Conservation (phyloP, 805 yeast genomes). For the Starmera dryadoides region DNA sequence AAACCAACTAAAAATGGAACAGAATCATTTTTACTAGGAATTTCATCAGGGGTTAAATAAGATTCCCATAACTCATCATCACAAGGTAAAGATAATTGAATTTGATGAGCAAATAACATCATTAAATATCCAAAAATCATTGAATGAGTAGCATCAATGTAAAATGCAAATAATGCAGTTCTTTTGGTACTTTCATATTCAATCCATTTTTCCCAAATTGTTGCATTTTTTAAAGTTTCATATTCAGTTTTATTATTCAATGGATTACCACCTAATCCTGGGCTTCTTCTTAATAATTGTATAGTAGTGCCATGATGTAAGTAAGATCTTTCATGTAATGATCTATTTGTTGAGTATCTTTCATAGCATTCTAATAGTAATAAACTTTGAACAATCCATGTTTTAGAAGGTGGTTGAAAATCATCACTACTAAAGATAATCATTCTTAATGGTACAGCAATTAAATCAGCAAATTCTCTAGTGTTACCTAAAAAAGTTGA, state of each 20-base stretch:
- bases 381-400: slow-evolving; percentile 73
- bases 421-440: slow-evolving; percentile 62
- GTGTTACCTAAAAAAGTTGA: slow-evolving; percentile 5
- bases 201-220: slow-evolving; percentile 62
- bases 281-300: slow-evolving; percentile 68
- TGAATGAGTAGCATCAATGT: slow-evolving; percentile 73
- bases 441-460: slow-evolving; percentile 52
- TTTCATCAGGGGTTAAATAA: slow-evolving; percentile 22
- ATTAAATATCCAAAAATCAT: slow-evolving; percentile 70
- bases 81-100: slow-evolving; percentile 56
- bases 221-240: slow-evolving; percentile 21
- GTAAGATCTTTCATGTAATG: slow-evolving; percentile 74
- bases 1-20: slow-evolving; percentile 47
- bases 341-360: slow-evolving; percentile 61
- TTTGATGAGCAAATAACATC: slow-evolving; percentile 49
- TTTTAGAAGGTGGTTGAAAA: slow-evolving; percentile 68
- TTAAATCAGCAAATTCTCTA: slow-evolving; percentile 24
- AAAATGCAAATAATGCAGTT: slow-evolving; percentile 74
- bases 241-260: slow-evolving; percentile 22
- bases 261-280: slow-evolving; percentile 70
- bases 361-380: slow-evolving; percentile 73
- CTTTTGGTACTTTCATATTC: slow-evolving; percentile 75
- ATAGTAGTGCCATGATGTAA: slow-evolving; percentile 84
- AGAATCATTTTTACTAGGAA: slow-evolving; percentile 19
- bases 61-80: slow-evolving; percentile 54